Base-by-base conservation (phyloP, 2,329 filamentous ascomycete genomes). In the Nectriaceae sp. region DNA sequence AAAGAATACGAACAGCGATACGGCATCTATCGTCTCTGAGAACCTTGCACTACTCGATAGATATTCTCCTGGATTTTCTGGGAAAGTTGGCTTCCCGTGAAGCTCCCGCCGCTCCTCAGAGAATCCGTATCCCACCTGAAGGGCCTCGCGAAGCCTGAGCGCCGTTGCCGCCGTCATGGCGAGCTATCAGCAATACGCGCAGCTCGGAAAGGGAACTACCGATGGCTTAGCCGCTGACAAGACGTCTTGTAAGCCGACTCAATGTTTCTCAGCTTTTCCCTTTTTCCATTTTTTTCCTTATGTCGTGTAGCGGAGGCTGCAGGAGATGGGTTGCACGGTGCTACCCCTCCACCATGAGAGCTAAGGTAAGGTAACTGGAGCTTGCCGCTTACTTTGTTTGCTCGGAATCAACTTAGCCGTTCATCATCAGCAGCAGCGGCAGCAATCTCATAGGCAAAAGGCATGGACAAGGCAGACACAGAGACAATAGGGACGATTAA, bases 171-270 rank as follows among this genome's bases (percentile, higher is more conserved):
- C 53, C 44, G 51, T 50, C 37, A 63, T 63, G 60, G 60, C 58
- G 51, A 63, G 58, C 53, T 63, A 59, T 56, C 58, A 63, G 47
- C 56, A 61, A 40, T 59, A 63, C 42, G 58, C 60, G 33, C 58
- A 61, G 51, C 55, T 61, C 49, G 56, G 56, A 36, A 61, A 62
- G 43, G 50, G 52, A 39, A 44, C 52, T 44, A 54, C 56, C 51
- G 42, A 49, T 51, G 52, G 37, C 56, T 60, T 55, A 57, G 55
- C 55, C 51, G 55, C 54, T 41, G 42, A 45, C 40, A 49, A 47
- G n/a, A 54, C 54, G 39, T 57, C 47, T 43, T 56, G 53, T 58
- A 58, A 58, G 55, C 55, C 47, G 21, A 43, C 47, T 40, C 49
- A 50, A 40, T 3, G 40, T n/a, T 37, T 47, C 55, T 44, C 42